Conservation (phyloP, 129 eudicot species). For the Flaveria ramosissima region DNA sequence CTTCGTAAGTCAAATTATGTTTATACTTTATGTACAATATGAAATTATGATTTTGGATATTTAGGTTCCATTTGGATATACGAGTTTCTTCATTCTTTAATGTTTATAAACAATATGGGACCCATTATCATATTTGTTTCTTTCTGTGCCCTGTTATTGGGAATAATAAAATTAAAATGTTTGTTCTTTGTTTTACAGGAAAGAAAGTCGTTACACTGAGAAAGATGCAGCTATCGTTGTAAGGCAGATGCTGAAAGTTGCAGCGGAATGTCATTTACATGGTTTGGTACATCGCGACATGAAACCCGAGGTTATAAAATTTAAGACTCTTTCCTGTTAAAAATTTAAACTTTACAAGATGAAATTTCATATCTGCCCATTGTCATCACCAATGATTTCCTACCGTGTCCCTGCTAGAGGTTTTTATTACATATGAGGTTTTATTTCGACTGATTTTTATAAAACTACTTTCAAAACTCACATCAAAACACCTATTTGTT, state of each 20-base stretch:
- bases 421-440: neutral
- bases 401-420: neutral
- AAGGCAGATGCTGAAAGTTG: slow-evolving; percentile 97
- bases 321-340: neutral
- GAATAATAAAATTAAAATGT: neutral
- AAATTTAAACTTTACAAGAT: neutral
- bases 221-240: slow-evolving; percentile 92
- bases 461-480: neutral
- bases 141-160: neutral
- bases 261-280: slow-evolving; percentile 96
- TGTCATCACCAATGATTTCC: slow-evolving; percentile 10
- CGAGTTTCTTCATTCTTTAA: neutral
- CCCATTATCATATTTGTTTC: neutral
- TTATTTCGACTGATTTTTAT: neutral
- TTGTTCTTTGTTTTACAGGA: slow-evolving; percentile 49
- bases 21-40: neutral
- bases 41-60: neutral
- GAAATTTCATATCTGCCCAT: neutral
- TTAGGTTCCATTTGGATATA: neutral
- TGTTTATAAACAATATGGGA: neutral
- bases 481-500: neutral
- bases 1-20: neutral
- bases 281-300: slow-evolving; percentile 99
- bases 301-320: slow-evolving; percentile 84
- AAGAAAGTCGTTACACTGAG: slow-evolving; percentile 87